These are phyloP conservation scores for Metarhizium humberi DNA, from an alignment of 2,329 filamentous ascomycete species.

Conservation along the genomic window DNA sequence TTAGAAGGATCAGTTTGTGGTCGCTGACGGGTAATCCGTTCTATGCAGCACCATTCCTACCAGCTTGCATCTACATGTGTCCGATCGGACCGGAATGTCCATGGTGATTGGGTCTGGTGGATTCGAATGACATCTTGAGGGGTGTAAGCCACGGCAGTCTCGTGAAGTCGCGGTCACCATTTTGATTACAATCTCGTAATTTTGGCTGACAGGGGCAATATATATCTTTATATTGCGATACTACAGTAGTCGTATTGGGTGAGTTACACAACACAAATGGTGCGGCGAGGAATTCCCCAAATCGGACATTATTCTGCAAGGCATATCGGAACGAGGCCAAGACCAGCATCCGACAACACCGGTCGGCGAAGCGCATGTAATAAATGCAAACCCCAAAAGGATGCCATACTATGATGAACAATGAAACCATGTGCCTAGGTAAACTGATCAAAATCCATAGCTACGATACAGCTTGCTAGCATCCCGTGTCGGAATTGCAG, in stretches of 20 bases:
- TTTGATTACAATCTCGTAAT: no score
- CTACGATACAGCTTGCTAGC: neutral
- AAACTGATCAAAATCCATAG: neutral
- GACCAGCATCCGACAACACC: neutral
- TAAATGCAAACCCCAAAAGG: neutral
- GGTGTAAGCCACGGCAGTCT: no score
- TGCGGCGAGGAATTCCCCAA: neutral
- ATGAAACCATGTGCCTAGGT: neutral
- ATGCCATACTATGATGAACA: neutral
- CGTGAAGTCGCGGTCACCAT: no score
- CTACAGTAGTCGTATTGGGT: neutral
- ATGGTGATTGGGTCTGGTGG: no score
- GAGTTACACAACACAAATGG: neutral
- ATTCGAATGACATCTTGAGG: no score
- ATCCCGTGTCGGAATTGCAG: neutral
- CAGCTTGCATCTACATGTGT: no score
- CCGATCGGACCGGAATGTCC: no score
- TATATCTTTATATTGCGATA: no score
- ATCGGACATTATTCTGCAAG: neutral
- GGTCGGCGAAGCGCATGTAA: neutral
- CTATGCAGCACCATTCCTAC: no score
- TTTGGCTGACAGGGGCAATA: no score
- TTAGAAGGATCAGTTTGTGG: no score
- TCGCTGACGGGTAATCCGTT: no score
- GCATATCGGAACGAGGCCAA: neutral